Base-by-base conservation (phyloP, 139 green algal species). In the Microglena sp. region DNA sequence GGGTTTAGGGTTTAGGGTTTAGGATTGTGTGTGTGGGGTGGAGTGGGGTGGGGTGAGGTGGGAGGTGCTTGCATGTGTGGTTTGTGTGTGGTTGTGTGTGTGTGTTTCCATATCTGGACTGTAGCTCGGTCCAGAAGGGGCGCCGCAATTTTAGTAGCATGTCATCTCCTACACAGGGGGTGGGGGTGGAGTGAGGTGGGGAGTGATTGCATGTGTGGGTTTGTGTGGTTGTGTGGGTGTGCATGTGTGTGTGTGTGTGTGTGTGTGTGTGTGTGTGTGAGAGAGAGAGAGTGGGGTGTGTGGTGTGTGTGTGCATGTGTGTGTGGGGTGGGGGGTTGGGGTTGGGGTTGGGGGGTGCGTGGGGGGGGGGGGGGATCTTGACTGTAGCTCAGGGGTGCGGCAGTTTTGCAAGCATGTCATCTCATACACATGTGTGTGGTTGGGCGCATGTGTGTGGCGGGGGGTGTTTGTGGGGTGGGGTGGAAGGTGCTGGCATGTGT, bases 381-480 rank as follows among this genome's bases (percentile, higher is more conserved):
- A 68, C 62, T 3, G 72, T 90, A 82, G 66, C 29, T 87, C 40
- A 15, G 79, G 67, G 50, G 88, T 67, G 18, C 73, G 66, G 68
- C 64, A 87, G 8, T 62, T 33, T 77, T 87, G 74, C 60, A 64
- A 3, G 32, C 58, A 33, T 30, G 33, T 53, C 43, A 53, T 53
- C 18, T 18, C 18, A 18, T 53, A 18, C 18, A 18, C 43, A 18
- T 53, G 18, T 53, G 21, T 53, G 18, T 24, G 43, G 18, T 53
- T 53, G 27, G 53, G 27, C 53, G 18, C 7, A 60, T 11, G 40
- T 50, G 40, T 50, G 11, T 50, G 40, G 15, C 40, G 40, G 11
- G 40, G 15, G 15, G 40, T 18, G 18, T 18, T 24, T 18, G 40
- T 18, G 40, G 15, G 15, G 40, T 50, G 40, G 15, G 11, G 15